Evolutionary conservation across 2,329 filamentous ascomycete genomes (phyloP).

Genomic region (Coniochaeta prunicola): DNA sequence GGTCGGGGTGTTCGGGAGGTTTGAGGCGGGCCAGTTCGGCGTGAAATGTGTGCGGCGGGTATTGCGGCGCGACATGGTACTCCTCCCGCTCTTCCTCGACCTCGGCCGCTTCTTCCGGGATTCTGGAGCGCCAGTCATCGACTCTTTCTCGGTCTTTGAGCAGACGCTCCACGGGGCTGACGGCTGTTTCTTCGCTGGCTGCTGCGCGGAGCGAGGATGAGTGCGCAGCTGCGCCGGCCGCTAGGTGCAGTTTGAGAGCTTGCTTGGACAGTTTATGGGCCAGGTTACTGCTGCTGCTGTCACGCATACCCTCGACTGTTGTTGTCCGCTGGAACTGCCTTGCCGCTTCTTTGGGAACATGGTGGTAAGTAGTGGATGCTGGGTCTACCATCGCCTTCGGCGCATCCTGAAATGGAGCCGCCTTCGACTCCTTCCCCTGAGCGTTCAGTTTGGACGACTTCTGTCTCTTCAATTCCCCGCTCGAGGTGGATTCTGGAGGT

Average conservation of each 20-base stretch:
- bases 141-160: neutral
- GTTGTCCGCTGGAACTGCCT: conserved; percentile 47
- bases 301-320: conserved; percentile 32
- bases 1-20: conserved; percentile 5
- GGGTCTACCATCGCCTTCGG: neutral
- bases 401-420: neutral
- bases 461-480: neutral
- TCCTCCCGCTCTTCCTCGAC: conserved; percentile 12
- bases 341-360: conserved; percentile 48
- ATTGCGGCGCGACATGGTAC: conserved; percentile 10
- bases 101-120: conserved; percentile 28
- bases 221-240: conserved; percentile 12
- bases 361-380: conserved; percentile 24
- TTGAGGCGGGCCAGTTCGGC: conserved; percentile 11
- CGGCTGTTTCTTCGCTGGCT: neutral
- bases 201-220: neutral
- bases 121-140: conserved; percentile 24
- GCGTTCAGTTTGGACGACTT: conserved; percentile 5
- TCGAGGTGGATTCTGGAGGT: neutral
- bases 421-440: neutral
- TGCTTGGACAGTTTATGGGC: conserved; percentile 36
- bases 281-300: conserved; percentile 16
- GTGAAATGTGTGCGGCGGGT: conserved; percentile 24
- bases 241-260: conserved; percentile 32
- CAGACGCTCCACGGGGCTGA: neutral